Evolutionary conservation across 1,284 basidiomycete genomes (phyloP).

Genomic region (Trichosporon sp.): DNA sequence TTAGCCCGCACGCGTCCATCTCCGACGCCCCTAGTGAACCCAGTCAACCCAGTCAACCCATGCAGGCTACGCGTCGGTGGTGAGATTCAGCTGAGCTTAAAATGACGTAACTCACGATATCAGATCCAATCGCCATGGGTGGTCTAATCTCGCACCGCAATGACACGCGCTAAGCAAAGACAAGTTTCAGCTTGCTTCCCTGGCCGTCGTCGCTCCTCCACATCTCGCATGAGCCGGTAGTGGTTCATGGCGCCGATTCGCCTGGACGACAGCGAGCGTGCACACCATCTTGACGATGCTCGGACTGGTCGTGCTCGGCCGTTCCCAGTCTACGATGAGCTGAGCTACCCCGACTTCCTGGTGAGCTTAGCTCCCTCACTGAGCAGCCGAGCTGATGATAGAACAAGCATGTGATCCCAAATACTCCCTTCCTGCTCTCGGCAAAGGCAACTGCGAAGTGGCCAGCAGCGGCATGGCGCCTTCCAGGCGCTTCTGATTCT

Average conservation of each 20-base stretch:
- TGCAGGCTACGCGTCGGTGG: neutral
- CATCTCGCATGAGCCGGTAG: neutral
- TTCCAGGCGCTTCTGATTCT: neutral
- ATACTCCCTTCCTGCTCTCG: conserved; percentile 39
- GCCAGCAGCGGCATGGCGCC: conserved; percentile 16
- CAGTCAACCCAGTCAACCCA: no score
- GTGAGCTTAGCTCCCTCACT: neutral
- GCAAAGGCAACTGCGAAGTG: conserved; percentile 23
- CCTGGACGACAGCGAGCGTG: neutral
- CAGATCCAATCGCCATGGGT: neutral
- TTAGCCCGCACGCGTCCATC: neutral
- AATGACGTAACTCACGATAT: neutral
- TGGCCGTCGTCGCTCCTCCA: neutral
- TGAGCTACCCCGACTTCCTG: conserved; percentile 10
- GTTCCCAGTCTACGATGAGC: conserved; percentile 17
- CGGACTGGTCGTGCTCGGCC: neutral
- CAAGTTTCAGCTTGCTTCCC: neutral
- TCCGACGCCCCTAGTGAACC: neutral
- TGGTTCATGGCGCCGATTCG: neutral
- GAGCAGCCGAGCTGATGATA: conserved; percentile 9
- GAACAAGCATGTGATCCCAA: conserved; percentile 38
- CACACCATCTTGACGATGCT: neutral
- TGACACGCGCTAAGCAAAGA: neutral
- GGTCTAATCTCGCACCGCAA: neutral
- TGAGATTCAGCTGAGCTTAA: neutral